Evolutionary conservation across 192 early-diverging fungal species (phyloP).

Genomic region (Coemansia sp.): DNA sequence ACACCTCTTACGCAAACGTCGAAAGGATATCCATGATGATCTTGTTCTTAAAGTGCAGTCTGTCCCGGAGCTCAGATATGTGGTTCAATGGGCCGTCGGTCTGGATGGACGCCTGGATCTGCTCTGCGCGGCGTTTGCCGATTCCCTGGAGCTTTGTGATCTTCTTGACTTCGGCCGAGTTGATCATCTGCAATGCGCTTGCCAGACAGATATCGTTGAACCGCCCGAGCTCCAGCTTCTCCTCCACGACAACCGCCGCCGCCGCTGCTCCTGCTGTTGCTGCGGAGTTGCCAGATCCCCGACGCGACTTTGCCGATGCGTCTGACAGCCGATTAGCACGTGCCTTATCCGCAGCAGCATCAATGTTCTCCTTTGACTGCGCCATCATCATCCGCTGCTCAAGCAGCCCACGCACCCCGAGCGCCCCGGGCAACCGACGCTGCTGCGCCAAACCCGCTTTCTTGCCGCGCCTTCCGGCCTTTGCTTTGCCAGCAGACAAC

Average conservation of each 20-base stretch:
- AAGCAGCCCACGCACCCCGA: conserved; percentile 41
- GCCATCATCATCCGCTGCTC: conserved; percentile 26
- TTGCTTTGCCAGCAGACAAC: neutral
- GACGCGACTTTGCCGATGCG: neutral
- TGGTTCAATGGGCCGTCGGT: conserved; percentile 39
- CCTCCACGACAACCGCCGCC: conserved; percentile 7
- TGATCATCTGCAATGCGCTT: conserved; percentile 59
- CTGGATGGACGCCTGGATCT: conserved; percentile 55
- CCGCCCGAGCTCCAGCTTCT: conserved; percentile 19
- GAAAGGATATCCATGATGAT: conserved; percentile 49
- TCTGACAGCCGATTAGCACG: neutral
- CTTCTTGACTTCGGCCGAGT: conserved; percentile 55
- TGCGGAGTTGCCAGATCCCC: neutral
- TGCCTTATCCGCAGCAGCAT: neutral
- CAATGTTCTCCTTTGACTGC: neutral
- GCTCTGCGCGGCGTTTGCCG: conserved; percentile 61
- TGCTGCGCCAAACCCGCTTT: conserved; percentile 4
- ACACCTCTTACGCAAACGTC: conserved; percentile 33
- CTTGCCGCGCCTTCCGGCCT: neutral
- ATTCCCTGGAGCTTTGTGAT: conserved; percentile 61
- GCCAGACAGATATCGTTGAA: conserved; percentile 50
- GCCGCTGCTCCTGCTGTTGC: neutral
- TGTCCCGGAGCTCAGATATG: conserved; percentile 39
- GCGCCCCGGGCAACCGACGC: conserved; percentile 29
- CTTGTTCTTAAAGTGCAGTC: conserved; percentile 52